Conservation (phyloP, 345 rosid species). For the Brassica napus region DNA sequence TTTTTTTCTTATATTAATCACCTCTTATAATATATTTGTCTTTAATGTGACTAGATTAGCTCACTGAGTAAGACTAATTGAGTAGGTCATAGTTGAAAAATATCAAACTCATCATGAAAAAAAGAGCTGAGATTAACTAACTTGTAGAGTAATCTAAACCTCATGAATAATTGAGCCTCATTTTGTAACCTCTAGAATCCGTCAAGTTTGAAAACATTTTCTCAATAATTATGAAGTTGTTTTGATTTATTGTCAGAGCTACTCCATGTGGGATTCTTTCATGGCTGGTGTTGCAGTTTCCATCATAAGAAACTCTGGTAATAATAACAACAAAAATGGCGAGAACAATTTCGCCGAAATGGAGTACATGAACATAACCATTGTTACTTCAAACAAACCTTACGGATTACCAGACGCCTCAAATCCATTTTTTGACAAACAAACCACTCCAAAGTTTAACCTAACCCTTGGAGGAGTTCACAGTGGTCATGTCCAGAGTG, state of each 20-base stretch:
- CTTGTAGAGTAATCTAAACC: neutral
- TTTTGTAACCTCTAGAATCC: no score
- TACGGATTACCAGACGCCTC: conserved; percentile 71
- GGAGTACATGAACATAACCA: conserved; percentile 84
- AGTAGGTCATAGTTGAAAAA: neutral
- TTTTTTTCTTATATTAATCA: neutral
- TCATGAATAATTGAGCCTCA: no score
- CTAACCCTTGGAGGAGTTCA: conserved; percentile 64
- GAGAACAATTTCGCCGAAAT: conserved; percentile 77
- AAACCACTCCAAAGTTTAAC: conserved; percentile 58
- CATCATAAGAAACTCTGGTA: conserved; percentile 51
- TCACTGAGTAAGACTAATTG: neutral
- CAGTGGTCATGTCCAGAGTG: conserved; percentile 84
- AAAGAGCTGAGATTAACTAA: neutral
- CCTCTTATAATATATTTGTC: neutral
- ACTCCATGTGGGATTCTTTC: conserved; percentile 95
- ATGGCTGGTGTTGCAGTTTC: conserved; percentile 79
- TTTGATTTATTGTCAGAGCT: conserved; percentile 48
- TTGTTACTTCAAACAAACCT: conserved; percentile 83
- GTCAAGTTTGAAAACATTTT: no score
- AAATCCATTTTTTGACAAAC: conserved; percentile 69
- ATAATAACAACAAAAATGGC: conserved; percentile 19
- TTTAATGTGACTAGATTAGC: neutral
- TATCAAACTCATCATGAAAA: neutral
- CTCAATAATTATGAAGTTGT: neutral